Evolutionary conservation across 2,329 filamentous ascomycete genomes (phyloP).

Genomic region (Cercospora citrullina): DNA sequence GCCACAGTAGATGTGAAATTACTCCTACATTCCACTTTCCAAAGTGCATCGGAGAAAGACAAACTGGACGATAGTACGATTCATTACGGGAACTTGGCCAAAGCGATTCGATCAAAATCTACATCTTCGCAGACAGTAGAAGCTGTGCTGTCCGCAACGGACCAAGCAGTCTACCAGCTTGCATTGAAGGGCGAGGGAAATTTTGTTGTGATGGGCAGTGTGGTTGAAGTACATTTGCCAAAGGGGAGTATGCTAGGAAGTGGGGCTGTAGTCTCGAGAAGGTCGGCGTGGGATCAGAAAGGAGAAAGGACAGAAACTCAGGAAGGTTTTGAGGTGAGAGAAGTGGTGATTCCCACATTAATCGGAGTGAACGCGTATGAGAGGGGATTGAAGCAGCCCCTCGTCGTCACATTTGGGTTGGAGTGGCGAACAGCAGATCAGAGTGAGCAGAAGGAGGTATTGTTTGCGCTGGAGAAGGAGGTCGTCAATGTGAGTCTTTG

Average conservation of each 20-base stretch:
- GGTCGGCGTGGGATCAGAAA: conserved; percentile 31
- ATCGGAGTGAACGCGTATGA: conserved; percentile 75
- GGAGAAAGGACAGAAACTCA: conserved; percentile 43
- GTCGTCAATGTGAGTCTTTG: conserved; percentile 59
- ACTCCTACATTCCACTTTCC: conserved; percentile 56
- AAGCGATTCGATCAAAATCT: conserved; percentile 52
- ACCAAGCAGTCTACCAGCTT: conserved; percentile 26
- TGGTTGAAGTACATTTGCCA: conserved; percentile 54
- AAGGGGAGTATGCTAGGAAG: conserved; percentile 69
- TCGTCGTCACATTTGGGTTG: conserved; percentile 62
- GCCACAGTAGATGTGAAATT: conserved; percentile 61
- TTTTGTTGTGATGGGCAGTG: conserved; percentile 27
- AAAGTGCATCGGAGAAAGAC: conserved; percentile 59
- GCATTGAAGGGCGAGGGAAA: conserved; percentile 30
- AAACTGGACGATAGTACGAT: conserved; percentile 67
- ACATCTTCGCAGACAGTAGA: conserved; percentile 20
- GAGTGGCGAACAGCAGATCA: conserved; percentile 52
- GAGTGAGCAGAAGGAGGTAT: conserved; percentile 20
- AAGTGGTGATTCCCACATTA: conserved; percentile 64
- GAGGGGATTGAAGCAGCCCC: conserved; percentile 63
- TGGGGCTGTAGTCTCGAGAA: conserved; percentile 40
- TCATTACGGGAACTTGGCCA: conserved; percentile 72
- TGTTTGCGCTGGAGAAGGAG: conserved; percentile 61
- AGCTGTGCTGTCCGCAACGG: conserved; percentile 28
- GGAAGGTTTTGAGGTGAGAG: conserved; percentile 38